Evolutionary conservation across 805 yeast species (phyloP), one percentile per base, ranked within the genome.

Genomic region (Metschnikowia borealis): DNA sequence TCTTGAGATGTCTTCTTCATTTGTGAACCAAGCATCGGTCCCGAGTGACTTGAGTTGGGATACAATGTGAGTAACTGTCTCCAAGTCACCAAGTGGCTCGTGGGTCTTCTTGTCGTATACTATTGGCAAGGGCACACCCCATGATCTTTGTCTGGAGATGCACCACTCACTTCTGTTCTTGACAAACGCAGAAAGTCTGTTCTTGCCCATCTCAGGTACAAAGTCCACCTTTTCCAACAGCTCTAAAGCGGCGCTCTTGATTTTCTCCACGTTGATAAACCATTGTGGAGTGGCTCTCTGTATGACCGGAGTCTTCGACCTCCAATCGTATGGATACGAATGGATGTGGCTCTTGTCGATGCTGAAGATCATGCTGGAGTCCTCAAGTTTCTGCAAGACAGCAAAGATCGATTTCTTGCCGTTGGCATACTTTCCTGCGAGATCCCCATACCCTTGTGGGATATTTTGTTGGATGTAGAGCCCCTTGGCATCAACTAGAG

Each of bases 111-210:
- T 64, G 46, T 62, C 39, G 67, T 85, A 87, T 7, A 94, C 68
- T 0, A 87, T 94, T 1, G 99, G 98, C 37, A 94, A 87, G 1
- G 99, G 99, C 33, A 94, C 97, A 42, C 99, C 99, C 99, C 99
- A 94, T 17, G 81, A 77, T 56, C 99, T 81, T 65, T 94, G 99
- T 60, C 99, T 77, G 1, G 98, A 91, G 32, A 94, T 90, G 69
- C 99, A 94, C 99, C 99, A 94, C 63, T 94, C 99, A 54, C 83
- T 82, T 68, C 99, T 80, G 45, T 84, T 82, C 18, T 71, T 74
- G 29, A 90, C 78, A 62, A 92, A 94, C 13, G 95, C 80, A 2
- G 74, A 59, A 33, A 94, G 75, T 54, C 98, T 76, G 46, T 80
- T 84, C 31, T 71, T 70, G 1, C 97, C 97, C 11, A 80, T 69